Percentiles rank a stretch among this genome's conserved stretches.
Evolutionary conservation across 768 basidiomycete genomes (phyloP).

Genomic region (Tylopilus subfusipes): DNA sequence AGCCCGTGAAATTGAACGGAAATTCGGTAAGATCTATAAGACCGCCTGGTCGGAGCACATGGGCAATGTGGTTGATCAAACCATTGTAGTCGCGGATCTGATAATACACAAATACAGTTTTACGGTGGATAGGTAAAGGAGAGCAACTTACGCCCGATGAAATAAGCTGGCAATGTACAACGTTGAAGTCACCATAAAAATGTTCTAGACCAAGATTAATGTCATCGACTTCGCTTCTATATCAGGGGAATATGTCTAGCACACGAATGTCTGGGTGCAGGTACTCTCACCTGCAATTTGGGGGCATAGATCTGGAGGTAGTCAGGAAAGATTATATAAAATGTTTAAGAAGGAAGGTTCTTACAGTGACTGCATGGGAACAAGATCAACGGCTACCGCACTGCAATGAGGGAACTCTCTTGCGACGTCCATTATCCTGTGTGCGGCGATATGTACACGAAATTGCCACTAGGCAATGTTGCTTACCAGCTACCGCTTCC

Average conservation of each 20-base stretch:
- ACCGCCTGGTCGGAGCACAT: constrained; percentile 67
- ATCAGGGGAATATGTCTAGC: constrained; percentile 6
- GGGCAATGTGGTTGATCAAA: constrained; percentile 64
- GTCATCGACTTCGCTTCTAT: constrained; percentile 79
- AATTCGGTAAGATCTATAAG: constrained; percentile 65
- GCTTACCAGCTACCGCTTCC: constrained; percentile 74
- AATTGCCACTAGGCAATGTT: background rate
- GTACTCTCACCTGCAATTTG: constrained; percentile 57
- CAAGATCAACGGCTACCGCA: constrained; percentile 73
- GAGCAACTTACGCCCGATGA: constrained; percentile 62
- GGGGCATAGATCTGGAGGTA: constrained; percentile 55
- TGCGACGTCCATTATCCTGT: constrained; percentile 74
- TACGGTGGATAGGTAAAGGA: constrained; percentile 8
- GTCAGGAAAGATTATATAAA: constrained; percentile 17
- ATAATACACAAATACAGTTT: constrained; percentile 12
- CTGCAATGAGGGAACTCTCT: constrained; percentile 66
- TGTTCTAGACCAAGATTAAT: constrained; percentile 83
- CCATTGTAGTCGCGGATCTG: constrained; percentile 67
- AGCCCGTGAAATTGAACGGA: constrained; percentile 62
- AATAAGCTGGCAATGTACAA: constrained; percentile 69
- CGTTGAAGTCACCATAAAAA: constrained; percentile 74
- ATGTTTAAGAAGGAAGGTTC: constrained; percentile 25
- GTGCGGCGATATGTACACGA: constrained; percentile 8
- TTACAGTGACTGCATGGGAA: constrained; percentile 73
- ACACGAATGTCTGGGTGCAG: background rate